Base-by-base conservation (phyloP, 2,329 filamentous ascomycete species). In the Blastomyces silverae region DNA sequence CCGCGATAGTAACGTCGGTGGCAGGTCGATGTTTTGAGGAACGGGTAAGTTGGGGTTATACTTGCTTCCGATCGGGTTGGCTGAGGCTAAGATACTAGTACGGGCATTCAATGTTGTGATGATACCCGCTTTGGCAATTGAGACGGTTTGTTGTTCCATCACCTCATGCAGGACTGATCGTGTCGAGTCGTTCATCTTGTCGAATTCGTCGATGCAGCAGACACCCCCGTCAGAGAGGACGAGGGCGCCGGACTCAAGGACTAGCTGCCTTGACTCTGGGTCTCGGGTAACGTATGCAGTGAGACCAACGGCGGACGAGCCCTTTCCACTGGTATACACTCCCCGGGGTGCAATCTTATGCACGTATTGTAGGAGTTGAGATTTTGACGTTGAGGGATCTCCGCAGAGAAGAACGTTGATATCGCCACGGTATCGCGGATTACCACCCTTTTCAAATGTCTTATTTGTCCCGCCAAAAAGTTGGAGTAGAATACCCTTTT, bases 391-490 rank as follows among this genome's bases (percentile, higher is more conserved):
- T 0, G 93, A 97, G 0, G 94, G 94, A 73, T 99, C 94, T 82
- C 94, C 94, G 72, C 94, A 99, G 46, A 99, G 88, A 55, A 99
- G 84, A 61, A 99, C 86, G 75, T 99, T 99, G 80, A 99, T 97
- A 77, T 99, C 94, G 67, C 94, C 94, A 80, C 94, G 87, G 76
- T 99, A 99, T 71, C 89, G 92, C 7, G 94, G 94, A 73, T 90
- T 96, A 65, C 92, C 94, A 64, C 94, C 94, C 78, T 97, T 97
- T 66, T 96, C 86, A 76, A 99, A 99, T 0, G 90, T 91, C 80
- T 99, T 99, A 82, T 99, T 99, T 44, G 94, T 96, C 64, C 94
- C 94, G 48, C 94, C 93, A 74, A 99, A 99, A 52, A 99, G 85
- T 73, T 99, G 94, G 3, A 99, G 86, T 13, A 99, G 82, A 67